Evolutionary conservation across 2,329 filamentous ascomycete genomes (phyloP).

Genomic region (Raffaelea albimanens): DNA sequence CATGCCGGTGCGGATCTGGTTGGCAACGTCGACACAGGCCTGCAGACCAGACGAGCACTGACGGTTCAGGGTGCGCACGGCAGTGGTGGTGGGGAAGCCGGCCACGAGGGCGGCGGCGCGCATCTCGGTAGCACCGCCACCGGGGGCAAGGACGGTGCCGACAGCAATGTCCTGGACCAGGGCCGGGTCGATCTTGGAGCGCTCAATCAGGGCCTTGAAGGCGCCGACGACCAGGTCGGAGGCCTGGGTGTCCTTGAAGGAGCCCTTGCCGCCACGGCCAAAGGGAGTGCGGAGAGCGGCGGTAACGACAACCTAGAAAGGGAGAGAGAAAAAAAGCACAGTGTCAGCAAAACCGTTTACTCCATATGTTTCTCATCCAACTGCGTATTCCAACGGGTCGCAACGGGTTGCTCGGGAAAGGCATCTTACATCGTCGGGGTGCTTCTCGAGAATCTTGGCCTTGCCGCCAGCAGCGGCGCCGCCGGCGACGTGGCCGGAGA

Average conservation of each 20-base stretch:
- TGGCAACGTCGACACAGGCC: conserved; percentile 87
- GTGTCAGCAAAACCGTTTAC: conserved; percentile 9
- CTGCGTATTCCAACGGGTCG: too few species aligned
- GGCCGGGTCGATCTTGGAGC: conserved; percentile 78
- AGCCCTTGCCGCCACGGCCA: conserved; percentile 86
- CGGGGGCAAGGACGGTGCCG: conserved; percentile 82
- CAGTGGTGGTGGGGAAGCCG: conserved; percentile 76
- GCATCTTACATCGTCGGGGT: conserved; percentile 53
- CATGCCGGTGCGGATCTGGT: conserved; percentile 84
- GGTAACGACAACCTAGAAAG: conserved; percentile 69
- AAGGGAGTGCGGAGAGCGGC: conserved; percentile 84
- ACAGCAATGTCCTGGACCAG: conserved; percentile 90
- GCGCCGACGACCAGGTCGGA: conserved; percentile 79
- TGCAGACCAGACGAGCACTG: conserved; percentile 92
- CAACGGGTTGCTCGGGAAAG: too few species aligned
- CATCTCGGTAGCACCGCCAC: conserved; percentile 94
- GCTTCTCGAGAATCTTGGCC: conserved; percentile 54
- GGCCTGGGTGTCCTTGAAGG: conserved; percentile 88
- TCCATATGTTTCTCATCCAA: conserved; percentile 9
- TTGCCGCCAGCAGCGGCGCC: conserved; percentile 32
- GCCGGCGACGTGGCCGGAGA: conserved; percentile 51
- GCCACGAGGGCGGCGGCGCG: conserved; percentile 83
- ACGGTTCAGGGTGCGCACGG: conserved; percentile 83
- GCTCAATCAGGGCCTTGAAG: conserved; percentile 70
- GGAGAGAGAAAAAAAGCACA: too few species aligned